phyloP scores from a whole-genome alignment of 257 asterid genomes.

The Scutellaria barbata region DNA sequence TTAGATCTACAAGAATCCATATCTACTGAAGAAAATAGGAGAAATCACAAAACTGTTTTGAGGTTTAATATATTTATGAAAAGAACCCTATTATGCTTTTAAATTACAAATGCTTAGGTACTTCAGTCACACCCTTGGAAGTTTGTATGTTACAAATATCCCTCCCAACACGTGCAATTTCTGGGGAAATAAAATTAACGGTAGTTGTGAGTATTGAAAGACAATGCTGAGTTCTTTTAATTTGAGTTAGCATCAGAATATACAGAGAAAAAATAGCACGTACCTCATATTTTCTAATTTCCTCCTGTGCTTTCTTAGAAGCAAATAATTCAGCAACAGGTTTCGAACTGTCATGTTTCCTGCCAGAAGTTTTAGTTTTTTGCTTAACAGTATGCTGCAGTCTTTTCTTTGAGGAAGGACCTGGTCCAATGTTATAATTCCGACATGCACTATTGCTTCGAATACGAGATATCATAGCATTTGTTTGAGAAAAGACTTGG shows the following conservation, averaged over 20 bases:
- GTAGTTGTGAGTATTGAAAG: background rate
- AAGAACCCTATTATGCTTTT: no score
- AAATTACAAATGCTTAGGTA: no score
- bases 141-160: no score
- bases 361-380: conserved; percentile 49
- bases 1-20: background rate
- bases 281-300: conserved; percentile 73
- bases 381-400: conserved; percentile 50
- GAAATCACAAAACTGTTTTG: no score
- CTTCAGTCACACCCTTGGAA: background rate
- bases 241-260: background rate
- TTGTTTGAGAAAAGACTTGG: conserved; percentile 50
- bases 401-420: conserved; percentile 60
- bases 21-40: conserved; percentile 16
- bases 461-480: conserved; percentile 61
- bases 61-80: no score
- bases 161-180: no score
- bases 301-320: conserved; percentile 71
- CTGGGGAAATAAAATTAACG: background rate
- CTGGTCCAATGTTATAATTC: conserved; percentile 58
- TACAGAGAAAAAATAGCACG: conserved; percentile 1
- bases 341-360: conserved; percentile 57
- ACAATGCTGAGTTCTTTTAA: background rate
- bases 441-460: conserved; percentile 64
- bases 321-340: conserved; percentile 68